Base-by-base conservation (phyloP, 371 early-diverging fungal genomes). In the Saksenaea oblongispora region DNA sequence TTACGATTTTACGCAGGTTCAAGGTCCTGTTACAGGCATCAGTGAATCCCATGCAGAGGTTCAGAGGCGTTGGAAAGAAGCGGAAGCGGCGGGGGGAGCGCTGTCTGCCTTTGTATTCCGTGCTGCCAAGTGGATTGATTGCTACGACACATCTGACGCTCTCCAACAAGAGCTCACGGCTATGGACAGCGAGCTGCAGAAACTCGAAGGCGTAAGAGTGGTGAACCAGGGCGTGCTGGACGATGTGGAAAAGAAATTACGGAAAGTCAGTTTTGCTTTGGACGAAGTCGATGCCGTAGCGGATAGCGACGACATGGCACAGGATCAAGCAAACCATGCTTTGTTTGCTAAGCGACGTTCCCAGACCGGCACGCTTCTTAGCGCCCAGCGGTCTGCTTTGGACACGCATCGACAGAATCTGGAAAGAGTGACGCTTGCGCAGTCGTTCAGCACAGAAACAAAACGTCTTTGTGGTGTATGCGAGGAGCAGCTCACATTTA, bases 401-500 rank as follows among this genome's bases (percentile, higher is more conserved):
- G 65, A 67, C 14, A 36, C 67, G 18, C 66, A 63, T 37, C 58
- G 67, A 54, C 36, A 64, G 41, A 72, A 74, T 13, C 65, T 65
- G n/a, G 80, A 79, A 44, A 59, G 71, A 28, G 39, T 56, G 0
- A 37, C 37, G 9, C 34, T 76, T 10, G 47, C 73, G 55, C 65
- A 64, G 2, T 34, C 58, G 0, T 72, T 69, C 26, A 64, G 62
- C n/a, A 35, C 36, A 0, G 68, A 76, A 53, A 57, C 70, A 0
- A 58, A 62, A 4, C 71, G 67, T 18, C 65, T 71, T 0, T 61
- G 70, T 28, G 64, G 62, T 11, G 22, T 66, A 0, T 74, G 77
- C n/a, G 80, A 79, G 51, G 80, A 79, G 27, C 80, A 79, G 42
- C 65, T 76, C 2, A 36, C 69, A 0, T 75, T 73, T 56, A 67